A percentile compares a stretch with the other conserved stretches of the same genome.
Conservation (phyloP, 129 eudicot species). For the Arctium lappa region DNA sequence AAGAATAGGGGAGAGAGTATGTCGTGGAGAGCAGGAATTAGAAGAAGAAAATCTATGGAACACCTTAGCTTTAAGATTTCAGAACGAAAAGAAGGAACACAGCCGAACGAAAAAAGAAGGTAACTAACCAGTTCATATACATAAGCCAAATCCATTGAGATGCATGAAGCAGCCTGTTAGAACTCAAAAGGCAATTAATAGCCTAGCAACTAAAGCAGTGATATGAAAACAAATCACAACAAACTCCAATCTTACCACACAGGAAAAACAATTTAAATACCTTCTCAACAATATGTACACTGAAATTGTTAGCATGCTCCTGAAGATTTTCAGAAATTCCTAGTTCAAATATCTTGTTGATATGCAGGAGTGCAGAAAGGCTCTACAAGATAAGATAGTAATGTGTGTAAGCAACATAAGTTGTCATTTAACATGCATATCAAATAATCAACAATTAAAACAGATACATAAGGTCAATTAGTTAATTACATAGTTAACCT, state of each 20-base stretch:
- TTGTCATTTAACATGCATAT: constrained; percentile 11
- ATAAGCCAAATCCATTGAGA: constrained; percentile 71
- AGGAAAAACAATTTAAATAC: constrained; percentile 29
- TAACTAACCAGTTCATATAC: constrained; percentile 77
- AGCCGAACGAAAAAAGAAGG: not conserved
- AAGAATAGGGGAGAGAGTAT: not conserved
- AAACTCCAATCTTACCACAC: constrained; percentile 3
- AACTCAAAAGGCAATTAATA: constrained; percentile 7
- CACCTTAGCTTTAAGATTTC: not conserved
- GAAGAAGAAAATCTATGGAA: not conserved
- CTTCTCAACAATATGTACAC: constrained; percentile 65
- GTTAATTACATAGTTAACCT: not conserved
- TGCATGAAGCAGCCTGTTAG: constrained; percentile 69
- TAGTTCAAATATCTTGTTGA: constrained; percentile 79
- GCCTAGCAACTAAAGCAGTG: constrained; percentile 6
- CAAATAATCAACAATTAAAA: constrained; percentile 6
- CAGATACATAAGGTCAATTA: constrained; percentile 7
- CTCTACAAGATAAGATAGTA: constrained; percentile 49
- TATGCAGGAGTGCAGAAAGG: constrained; percentile 77
- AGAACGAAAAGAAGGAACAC: constrained; percentile 8
- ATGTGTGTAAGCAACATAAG: constrained; percentile 13
- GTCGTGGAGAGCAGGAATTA: not conserved
- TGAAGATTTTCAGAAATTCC: constrained; percentile 65
- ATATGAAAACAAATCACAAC: constrained; percentile 8
- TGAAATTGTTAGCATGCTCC: constrained; percentile 47